Evolutionary conservation across 2,329 filamentous ascomycete species (phyloP), one percentile per base, ranked within the genome.

Genomic region (Alternaria sp.): DNA sequence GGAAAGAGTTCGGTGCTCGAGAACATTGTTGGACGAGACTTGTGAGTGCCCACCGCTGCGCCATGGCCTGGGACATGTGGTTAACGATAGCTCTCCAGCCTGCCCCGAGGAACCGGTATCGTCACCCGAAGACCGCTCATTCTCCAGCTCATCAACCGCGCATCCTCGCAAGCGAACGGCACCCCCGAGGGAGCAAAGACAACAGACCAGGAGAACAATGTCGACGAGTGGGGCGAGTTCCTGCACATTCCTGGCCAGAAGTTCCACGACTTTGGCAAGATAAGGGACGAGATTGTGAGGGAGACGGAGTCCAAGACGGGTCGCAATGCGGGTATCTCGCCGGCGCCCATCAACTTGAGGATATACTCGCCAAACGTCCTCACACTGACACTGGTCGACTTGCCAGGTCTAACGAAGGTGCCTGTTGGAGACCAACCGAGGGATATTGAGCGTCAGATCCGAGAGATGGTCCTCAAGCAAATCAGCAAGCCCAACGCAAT

Each of bases 1-100:
- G 96, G 96, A 84, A 99, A 99, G 90, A 97, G 93, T 87, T 99
- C 96, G 17, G 96, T 99, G 73, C 84, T 99, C 77, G 96, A 99
- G 83, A 99, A 99, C 79, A 99, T 99, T 77, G 96, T 99, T 61
- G 96, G 96, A 63, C 89, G 96, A 85, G 96, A 99, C 84, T 99
- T 99, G 95, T 98, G 87, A 85, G 93, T 86, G 62, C 49, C 44
- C 36, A 19, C 45, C 36, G 43, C 25, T 43, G n/a, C 45, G 25
- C 17, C 50, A 49, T 36, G 49, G n/a, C 26, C 57, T 46, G 50
- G 59, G 58, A 47, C 59, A 63, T 63, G 61, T 68, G 66, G 75
- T 73, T 80, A 57, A 77, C 69, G 56, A 28, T 21, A 50, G 59
- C 53, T 58, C 32, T 65, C 66, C 77, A 98, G 95, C 84, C 86